Conservation (phyloP, 1,284 basidiomycete genomes). For the Peniophora sp. region DNA sequence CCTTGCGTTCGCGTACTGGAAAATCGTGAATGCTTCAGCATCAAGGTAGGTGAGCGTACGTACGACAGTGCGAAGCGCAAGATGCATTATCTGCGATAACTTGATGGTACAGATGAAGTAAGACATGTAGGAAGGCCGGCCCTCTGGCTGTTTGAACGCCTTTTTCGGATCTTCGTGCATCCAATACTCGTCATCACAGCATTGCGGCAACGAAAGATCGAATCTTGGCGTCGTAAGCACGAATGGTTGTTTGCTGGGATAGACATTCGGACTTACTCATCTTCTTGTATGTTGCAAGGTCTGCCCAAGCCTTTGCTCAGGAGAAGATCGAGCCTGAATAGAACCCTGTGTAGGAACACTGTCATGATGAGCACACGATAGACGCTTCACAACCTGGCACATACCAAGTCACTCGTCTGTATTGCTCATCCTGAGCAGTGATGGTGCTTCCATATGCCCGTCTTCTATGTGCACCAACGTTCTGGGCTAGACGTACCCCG, state of each 20-base stretch:
- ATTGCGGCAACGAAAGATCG: constrained; percentile 52
- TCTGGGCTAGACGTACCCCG: constrained; percentile 39
- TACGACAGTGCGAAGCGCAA: constrained; percentile 48
- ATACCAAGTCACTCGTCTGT: constrained; percentile 63
- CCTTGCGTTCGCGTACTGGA: constrained; percentile 52
- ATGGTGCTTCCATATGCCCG: constrained; percentile 21
- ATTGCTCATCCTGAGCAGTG: constrained; percentile 37
- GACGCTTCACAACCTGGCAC: constrained; percentile 8
- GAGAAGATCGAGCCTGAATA: constrained; percentile 34
- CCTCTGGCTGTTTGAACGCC: constrained; percentile 38
- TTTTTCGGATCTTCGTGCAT: constrained; percentile 31
- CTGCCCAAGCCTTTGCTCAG: constrained; percentile 69
- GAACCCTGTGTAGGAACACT: constrained; percentile 36
- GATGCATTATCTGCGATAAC: constrained; percentile 49
- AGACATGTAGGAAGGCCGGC: constrained; percentile 34
- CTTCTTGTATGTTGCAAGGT: constrained; percentile 75
- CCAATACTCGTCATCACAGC: constrained; percentile 65
- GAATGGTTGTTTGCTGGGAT: not conserved
- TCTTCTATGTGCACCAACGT: constrained; percentile 31
- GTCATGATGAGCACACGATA: constrained; percentile 39
- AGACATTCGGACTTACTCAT: constrained; percentile 48
- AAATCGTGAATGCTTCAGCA: not conserved
- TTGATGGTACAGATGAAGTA: constrained; percentile 47
- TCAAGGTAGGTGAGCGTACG: constrained; percentile 6
- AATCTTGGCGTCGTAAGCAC: constrained; percentile 26